Evolutionary conservation across 306 rosid genomes (phyloP).

Genomic region (Pyrus bretschneideri): DNA sequence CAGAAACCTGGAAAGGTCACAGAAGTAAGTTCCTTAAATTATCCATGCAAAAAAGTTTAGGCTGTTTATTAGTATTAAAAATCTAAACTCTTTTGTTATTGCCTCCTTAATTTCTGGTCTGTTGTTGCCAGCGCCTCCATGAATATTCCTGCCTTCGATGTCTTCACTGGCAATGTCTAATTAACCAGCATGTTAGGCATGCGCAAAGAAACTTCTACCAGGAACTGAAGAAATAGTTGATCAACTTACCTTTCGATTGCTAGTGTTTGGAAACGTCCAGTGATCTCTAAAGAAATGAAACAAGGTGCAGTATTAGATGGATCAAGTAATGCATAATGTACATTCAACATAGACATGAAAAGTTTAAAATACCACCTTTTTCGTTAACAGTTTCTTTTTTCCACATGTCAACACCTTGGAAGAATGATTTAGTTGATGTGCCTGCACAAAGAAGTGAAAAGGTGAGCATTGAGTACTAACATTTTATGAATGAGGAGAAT

Average conservation of each 20-base stretch:
- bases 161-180: slow-evolving; percentile 33
- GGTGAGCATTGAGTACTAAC: too few relatives aligned
- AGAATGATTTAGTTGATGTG: slow-evolving; percentile 54
- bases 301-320: neutral
- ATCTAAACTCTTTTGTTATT: slow-evolving; percentile 12
- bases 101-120: slow-evolving; percentile 22
- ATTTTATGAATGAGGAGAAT: too few relatives aligned
- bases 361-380: slow-evolving; percentile 31
- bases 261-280: slow-evolving; percentile 39
- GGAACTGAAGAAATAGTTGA: neutral
- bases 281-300: slow-evolving; percentile 9
- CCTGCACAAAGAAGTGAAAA: slow-evolving; percentile 21
- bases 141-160: slow-evolving; percentile 33
- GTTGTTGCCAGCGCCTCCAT: slow-evolving; percentile 29
- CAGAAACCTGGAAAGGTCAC: too few relatives aligned
- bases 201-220: too few relatives aligned
- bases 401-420: slow-evolving; percentile 59
- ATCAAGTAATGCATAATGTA: neutral
- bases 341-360: neutral
- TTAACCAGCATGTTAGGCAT: neutral
- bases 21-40: neutral
- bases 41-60: neutral
- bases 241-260: slow-evolving; percentile 39
- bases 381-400: slow-evolving; percentile 56
- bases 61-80: neutral